Percentiles rank a stretch among this genome's conserved stretches.
Evolutionary conservation across 2,329 filamentous ascomycete species (phyloP).

Genomic region (Aspergillus japonicus): DNA sequence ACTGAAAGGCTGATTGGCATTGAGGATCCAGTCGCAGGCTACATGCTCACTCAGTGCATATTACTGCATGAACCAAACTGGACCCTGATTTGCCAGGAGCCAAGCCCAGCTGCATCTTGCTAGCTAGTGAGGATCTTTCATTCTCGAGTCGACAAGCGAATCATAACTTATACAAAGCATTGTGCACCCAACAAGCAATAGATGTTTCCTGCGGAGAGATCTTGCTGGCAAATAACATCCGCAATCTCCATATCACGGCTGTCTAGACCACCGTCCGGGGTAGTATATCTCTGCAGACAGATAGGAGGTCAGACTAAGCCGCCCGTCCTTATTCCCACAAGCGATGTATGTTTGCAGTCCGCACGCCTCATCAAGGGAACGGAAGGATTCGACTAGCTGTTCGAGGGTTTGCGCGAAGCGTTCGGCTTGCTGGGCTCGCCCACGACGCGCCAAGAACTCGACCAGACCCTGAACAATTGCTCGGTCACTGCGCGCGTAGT

Average conservation of each 20-base stretch:
- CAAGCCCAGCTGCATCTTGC: not conserved
- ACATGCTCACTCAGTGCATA: not conserved
- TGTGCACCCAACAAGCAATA: not conserved
- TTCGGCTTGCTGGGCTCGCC: not conserved
- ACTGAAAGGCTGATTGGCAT: not conserved
- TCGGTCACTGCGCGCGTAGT: conserved; percentile 5
- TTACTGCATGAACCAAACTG: not conserved
- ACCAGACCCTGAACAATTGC: not conserved
- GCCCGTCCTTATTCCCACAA: not conserved
- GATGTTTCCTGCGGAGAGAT: not conserved
- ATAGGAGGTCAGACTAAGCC: conserved; percentile 4
- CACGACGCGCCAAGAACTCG: not conserved
- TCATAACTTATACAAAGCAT: not conserved
- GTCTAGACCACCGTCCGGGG: not conserved
- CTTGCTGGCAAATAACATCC: not conserved
- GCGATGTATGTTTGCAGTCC: conserved; percentile 5
- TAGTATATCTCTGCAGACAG: conserved; percentile 1
- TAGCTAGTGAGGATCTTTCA: not conserved
- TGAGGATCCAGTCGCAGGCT: not conserved
- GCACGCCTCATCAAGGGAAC: not conserved
- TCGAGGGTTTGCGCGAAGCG: not conserved
- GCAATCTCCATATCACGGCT: not conserved
- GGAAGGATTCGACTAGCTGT: not conserved
- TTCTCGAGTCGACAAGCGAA: not conserved
- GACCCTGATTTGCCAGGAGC: not conserved